Evolutionary conservation across 2,329 filamentous ascomycete species (phyloP), one percentile per base, ranked within the genome.

Genomic region (Ophiocordyceps robertsii): DNA sequence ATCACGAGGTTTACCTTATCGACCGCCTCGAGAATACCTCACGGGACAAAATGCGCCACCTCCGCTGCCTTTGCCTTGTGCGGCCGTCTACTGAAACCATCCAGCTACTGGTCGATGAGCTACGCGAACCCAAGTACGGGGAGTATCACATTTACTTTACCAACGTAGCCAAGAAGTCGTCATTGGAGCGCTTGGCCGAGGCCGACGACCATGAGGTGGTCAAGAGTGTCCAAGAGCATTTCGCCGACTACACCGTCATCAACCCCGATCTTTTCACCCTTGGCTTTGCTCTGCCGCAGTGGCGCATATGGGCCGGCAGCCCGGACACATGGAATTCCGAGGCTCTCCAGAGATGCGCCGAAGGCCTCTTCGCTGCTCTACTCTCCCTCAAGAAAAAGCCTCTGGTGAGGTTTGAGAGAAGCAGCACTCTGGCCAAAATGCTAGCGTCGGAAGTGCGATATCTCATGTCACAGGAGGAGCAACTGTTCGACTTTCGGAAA

Each of bases 111-210:
- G 90, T 98, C 52, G 92, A 98, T 56, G 92, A 98, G 67, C 73
- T 98, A 43, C 77, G 92, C 46, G 90, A 96, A 40, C 93, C 92
- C 5, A 95, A 89, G 59, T 98, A 98, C 54, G 90, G 92, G 50
- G 92, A 98, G 66, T 98, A 98, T 64, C 80, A 94, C 57, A 75
- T 98, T 44, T 95, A 93, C 63, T 95, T 98, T 62, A 96, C 88
- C 69, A 98, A 98, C 60, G 84, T 98, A 45, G 82, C 92, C 56
- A 94, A 93, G 63, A 98, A 98, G 64, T 96, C 92, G 2, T 85
- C 90, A 0, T 71, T 98, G 21, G 92, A 98, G 61, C 78, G 92
- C 37, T 70, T 98, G 37, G 92, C 92, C 30, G 93, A 98, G 68
- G 89, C 92, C 24, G 92, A 98, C 59, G 89, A 95, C 53, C 88